Evolutionary conservation across 2,329 filamentous ascomycete species (phyloP).

Genomic region (Mycogone perniciosa): DNA sequence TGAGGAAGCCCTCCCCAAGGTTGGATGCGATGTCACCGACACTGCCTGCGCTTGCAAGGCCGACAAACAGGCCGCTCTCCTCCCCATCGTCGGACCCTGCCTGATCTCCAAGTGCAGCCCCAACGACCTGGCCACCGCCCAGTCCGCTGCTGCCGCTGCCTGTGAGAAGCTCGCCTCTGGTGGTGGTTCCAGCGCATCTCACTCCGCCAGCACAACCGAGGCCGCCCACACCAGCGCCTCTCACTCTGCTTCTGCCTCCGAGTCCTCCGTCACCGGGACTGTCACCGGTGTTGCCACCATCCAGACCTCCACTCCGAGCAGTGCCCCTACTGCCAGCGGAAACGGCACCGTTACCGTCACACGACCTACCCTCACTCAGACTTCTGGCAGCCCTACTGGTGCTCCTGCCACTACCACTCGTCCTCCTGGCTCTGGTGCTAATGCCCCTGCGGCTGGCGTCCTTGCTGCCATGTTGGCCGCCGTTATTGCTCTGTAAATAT

Average conservation of each 20-base stretch:
- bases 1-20: slow-evolving; percentile 26
- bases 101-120: slow-evolving; percentile 29
- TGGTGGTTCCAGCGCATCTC: slow-evolving; percentile 2
- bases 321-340: background rate
- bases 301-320: slow-evolving; percentile 8
- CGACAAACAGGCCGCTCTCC: slow-evolving; percentile 26
- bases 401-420: slow-evolving; percentile 10
- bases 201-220: background rate
- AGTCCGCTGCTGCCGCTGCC: slow-evolving; percentile 24
- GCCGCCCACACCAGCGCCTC: slow-evolving; percentile 6
- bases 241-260: slow-evolving; percentile 1
- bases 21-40: slow-evolving; percentile 32
- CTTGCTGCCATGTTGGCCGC: slow-evolving; percentile 27
- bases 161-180: slow-evolving; percentile 20
- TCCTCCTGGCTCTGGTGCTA: slow-evolving; percentile 17
- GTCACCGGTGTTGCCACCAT: slow-evolving; percentile 8
- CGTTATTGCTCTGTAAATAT: slow-evolving; percentile 27
- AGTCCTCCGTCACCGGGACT: slow-evolving; percentile 2
- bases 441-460: slow-evolving; percentile 23
- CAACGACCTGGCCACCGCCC: slow-evolving; percentile 26
- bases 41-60: slow-evolving; percentile 34
- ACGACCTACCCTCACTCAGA: slow-evolving; percentile 11
- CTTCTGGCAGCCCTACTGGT: slow-evolving; percentile 13
- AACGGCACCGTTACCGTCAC: slow-evolving; percentile 10
- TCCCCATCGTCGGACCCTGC: slow-evolving; percentile 25